Base-by-base conservation (phyloP, 116 monocot species). In the Trichopus zeylanicus region DNA sequence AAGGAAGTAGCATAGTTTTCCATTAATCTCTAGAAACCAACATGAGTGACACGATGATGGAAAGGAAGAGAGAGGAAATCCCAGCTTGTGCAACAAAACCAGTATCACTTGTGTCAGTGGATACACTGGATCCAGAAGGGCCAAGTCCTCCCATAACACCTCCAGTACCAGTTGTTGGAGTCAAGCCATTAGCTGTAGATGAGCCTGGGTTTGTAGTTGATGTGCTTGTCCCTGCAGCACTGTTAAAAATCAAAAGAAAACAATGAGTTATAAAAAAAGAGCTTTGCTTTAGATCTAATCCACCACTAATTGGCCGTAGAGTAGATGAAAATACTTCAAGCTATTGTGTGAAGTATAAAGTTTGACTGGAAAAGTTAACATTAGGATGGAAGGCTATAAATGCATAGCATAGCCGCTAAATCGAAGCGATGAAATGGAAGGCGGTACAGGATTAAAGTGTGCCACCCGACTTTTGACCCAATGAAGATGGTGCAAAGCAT, bases 111-210 rank as follows among this genome's bases (percentile, higher is more conserved):
- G 1, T 16, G 4, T 42, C 42, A 13, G 42, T 13, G 3, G 42
- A 42, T 16, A 15, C 42, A 18, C 12, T n/a, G n/a, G 57, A 57
- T 18, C n/a, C n/a, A n/a, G n/a, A n/a, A n/a, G 57, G 57, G 21
- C 57, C 57, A 31, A 57, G 31, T 16, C 57, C n/a, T 34, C 57
- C 57, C 4, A 33, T 16, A 16, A 57, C 57, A 16, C 57, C 57
- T 57, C 57, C 57, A 33, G 20, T 57, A n/a, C n/a, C n/a, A 21
- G 57, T 57, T 12, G 16, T 57, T 31, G 57, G 57, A 4, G 57
- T 33, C 2, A 57, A 57, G 21, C n/a, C 32, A 3, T n/a, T n/a
- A 3, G 31, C 29, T 57, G 57, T n/a, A n/a, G 31, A 18, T 12
- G 46, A 28, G 13, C 47, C 61, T 7, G 31, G 57, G n/a, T 12